Conservation (phyloP, 176 grass and related monocot genomes). For the Guadua angustifolia region DNA sequence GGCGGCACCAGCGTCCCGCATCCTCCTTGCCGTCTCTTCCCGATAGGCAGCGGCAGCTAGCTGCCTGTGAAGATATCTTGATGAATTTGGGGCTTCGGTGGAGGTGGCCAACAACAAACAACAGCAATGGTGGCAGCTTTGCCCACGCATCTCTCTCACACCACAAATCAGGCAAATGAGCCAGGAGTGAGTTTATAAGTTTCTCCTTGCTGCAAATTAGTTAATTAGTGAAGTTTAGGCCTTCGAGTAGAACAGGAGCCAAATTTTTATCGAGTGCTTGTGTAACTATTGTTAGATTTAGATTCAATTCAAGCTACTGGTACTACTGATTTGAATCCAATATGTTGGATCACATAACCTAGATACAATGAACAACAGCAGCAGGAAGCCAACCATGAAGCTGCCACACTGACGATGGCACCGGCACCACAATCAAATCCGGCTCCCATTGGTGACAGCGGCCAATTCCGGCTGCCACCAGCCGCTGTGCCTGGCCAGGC, state of each 20-base stretch:
- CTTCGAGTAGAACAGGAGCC: neutral
- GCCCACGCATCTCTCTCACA: neutral
- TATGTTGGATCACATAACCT: neutral
- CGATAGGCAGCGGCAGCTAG: too few relatives aligned
- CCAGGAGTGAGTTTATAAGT: neutral
- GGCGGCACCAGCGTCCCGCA: neutral
- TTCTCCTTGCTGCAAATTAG: neutral
- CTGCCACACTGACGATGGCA: neutral
- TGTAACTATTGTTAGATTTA: neutral
- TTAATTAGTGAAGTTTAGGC: neutral
- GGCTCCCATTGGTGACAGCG: too few relatives aligned
- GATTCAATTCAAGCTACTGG: neutral
- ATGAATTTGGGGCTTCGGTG: too few relatives aligned
- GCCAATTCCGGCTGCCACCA: too few relatives aligned
- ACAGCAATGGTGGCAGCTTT: too few relatives aligned
- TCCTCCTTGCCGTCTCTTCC: neutral
- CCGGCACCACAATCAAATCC: too few relatives aligned
- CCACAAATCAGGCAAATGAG: neutral
- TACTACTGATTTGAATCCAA: neutral
- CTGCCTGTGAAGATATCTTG: too few relatives aligned
- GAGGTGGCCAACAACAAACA: too few relatives aligned
- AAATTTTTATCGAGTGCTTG: neutral
- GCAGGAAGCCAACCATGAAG: neutral
- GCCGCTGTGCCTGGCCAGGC: too few relatives aligned
- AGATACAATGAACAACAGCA: neutral